Evolutionary conservation across 2,329 filamentous ascomycete genomes (phyloP), one percentile per base, ranked within the genome.

Genomic region (Fusarium sp.): DNA sequence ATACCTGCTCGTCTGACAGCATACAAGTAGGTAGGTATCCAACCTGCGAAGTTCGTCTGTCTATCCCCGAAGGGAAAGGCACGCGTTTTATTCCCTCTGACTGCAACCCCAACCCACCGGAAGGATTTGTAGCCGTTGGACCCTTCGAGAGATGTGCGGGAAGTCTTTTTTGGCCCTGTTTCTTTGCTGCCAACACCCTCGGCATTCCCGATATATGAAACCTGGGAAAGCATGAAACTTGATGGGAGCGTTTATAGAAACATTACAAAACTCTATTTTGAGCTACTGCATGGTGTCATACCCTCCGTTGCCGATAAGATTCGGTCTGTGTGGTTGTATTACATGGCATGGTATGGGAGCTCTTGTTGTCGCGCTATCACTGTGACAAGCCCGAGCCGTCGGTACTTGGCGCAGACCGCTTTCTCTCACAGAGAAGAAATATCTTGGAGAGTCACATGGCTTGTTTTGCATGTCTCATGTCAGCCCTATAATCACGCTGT

Each of bases 21-120:
- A 57, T 44, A 53, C 48, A 61, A 68, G 74, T 77, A n/a, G n/a
- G n/a, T n/a, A n/a, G n/a, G n/a, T n/a, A 73, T 56, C 64, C 26
- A n/a, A 20, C 28, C 14, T 64, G 30, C 42, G 36, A 65, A 53
- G 48, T 45, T 68, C 36, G 64, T 45, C 13, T 33, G 18, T 26
- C 28, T n/a, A 24, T 55, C 59, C 58, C 42, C 26, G 36, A 44
- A 39, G 8, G 69, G 51, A 55, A 73, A 50, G 24, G 55, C 42
- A 42, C 38, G 44, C 45, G 59, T 28, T 28, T 36, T 33, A 36
- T 20, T 15, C 38, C 9, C 15, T 9, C 16, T 50, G 47, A 36
- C 63, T 72, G 74, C 51, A 75, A 77, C 74, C 74, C 72, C 74
- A 76, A 76, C 74, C 74, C 74, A 76, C 47, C 62, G 61, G 57